These are phyloP conservation scores for Lophiostoma macrostomum DNA, from an alignment of 495 filamentous ascomycete species.

Conservation along the genomic window DNA sequence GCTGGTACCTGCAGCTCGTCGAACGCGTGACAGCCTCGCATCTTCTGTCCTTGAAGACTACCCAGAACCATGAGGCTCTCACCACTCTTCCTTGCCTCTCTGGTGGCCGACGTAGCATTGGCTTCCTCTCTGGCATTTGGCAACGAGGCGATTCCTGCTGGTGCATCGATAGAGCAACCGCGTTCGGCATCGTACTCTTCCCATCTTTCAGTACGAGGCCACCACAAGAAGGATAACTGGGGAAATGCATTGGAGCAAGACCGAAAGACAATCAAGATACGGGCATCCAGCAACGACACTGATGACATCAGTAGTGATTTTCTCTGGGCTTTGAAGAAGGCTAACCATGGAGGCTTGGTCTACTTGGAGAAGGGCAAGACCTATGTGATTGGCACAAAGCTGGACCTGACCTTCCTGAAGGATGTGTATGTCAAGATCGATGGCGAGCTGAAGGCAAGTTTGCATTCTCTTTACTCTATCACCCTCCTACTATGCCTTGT, in stretches of 20 bases:
- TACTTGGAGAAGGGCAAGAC: slow-evolving; percentile 54
- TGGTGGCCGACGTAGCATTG: too few species aligned
- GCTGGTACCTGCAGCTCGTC: too few species aligned
- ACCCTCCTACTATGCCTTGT: too few species aligned
- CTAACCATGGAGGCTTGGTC: slow-evolving; percentile 67
- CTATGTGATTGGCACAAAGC: slow-evolving; percentile 62
- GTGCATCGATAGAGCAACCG: slow-evolving; percentile 10
- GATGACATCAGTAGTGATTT: slow-evolving; percentile 25
- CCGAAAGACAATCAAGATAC: slow-evolving; percentile 21
- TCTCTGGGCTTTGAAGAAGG: slow-evolving; percentile 51
- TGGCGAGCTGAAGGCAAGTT: slow-evolving; percentile 19
- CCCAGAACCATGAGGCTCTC: slow-evolving; percentile 20
- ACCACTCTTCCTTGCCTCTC: not conserved
- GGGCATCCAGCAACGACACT: slow-evolving; percentile 11
- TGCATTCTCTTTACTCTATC: too few species aligned
- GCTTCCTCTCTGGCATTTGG: not conserved
- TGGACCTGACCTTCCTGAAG: slow-evolving; percentile 62
- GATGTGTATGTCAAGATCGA: slow-evolving; percentile 44
- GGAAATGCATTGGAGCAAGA: slow-evolving; percentile 20
- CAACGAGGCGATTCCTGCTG: slow-evolving; percentile 8
- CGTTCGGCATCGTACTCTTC: not conserved
- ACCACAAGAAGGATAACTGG: slow-evolving; percentile 20
- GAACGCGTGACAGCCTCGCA: too few species aligned
- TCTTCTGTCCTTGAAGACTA: too few species aligned
- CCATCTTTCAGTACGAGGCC: not conserved